These are phyloP conservation scores for Colletotrichum musae DNA, from an alignment of 2,329 filamentous ascomycete genomes.

Conservation along the genomic window DNA sequence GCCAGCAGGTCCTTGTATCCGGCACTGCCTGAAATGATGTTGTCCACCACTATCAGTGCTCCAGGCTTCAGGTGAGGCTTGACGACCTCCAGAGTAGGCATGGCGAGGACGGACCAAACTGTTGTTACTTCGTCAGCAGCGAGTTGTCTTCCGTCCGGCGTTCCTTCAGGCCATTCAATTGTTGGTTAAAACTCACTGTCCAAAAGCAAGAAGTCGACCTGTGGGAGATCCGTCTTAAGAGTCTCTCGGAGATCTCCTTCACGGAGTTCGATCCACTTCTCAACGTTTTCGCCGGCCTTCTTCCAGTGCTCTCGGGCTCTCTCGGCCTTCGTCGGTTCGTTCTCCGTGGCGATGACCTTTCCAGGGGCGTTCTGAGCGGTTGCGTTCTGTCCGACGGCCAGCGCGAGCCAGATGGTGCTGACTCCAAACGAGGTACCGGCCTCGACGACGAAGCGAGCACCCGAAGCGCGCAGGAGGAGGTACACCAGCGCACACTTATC, in stretches of 20 bases:
- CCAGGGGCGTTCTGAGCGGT: constrained; percentile 45
- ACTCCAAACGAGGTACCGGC: constrained; percentile 74
- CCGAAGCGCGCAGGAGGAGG: constrained; percentile 62
- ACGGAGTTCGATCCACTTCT: constrained; percentile 67
- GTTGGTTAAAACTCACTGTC: constrained; percentile 66
- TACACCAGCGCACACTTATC: constrained; percentile 73
- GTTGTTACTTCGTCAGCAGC: not conserved
- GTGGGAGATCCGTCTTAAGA: constrained; percentile 58
- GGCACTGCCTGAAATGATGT: constrained; percentile 55
- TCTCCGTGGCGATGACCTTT: constrained; percentile 72
- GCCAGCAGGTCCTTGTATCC: constrained; percentile 63
- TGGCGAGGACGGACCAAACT: constrained; percentile 70
- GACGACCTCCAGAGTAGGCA: constrained; percentile 65
- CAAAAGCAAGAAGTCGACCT: constrained; percentile 71
- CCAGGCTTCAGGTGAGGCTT: constrained; percentile 61
- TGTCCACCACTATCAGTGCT: constrained; percentile 65
- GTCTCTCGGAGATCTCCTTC: constrained; percentile 72
- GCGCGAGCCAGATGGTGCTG: constrained; percentile 73
- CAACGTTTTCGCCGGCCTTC: constrained; percentile 63
- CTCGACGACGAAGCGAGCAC: constrained; percentile 69
- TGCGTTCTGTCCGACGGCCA: constrained; percentile 67
- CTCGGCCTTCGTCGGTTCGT: constrained; percentile 67
- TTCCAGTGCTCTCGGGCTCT: constrained; percentile 68
- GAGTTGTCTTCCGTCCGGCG: not conserved
- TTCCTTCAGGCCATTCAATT: not conserved